Evolutionary conservation across 176 grass and related monocot species (phyloP).

Genomic region (Triticum aestivum): DNA sequence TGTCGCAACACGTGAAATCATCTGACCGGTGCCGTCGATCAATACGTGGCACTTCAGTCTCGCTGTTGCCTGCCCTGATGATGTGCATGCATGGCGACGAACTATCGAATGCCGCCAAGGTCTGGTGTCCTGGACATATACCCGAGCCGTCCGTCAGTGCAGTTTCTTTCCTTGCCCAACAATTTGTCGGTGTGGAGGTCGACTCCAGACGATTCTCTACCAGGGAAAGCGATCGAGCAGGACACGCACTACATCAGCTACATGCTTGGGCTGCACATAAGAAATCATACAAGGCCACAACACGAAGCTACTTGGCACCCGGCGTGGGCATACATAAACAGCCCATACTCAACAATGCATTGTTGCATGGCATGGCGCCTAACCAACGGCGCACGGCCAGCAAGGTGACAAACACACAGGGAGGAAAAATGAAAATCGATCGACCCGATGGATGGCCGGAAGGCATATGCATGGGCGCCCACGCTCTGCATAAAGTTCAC

Average conservation of each 20-base stretch:
- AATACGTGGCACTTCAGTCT: too few species aligned
- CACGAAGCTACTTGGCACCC: slow-evolving; percentile 20
- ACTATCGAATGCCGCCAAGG: not conserved
- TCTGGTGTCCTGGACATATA: not conserved
- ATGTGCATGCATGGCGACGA: too few species aligned
- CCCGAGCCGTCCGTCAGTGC: not conserved
- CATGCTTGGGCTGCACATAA: not conserved
- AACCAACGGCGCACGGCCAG: not conserved
- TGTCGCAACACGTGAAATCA: too few species aligned
- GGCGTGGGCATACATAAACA: slow-evolving; percentile 8
- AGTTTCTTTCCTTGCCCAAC: not conserved
- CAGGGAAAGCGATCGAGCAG: slow-evolving; percentile 1
- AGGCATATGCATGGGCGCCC: slow-evolving; percentile 5
- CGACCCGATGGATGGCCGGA: not conserved
- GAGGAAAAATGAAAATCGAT: not conserved
- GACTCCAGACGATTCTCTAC: not conserved
- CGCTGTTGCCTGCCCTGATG: too few species aligned
- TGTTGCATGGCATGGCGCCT: not conserved
- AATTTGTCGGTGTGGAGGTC: slow-evolving; percentile 35
- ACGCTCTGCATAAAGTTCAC: not conserved
- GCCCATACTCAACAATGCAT: not conserved
- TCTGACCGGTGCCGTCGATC: too few species aligned
- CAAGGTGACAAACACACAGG: not conserved
- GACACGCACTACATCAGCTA: slow-evolving; percentile 21
- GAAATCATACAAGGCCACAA: not conserved